These are phyloP conservation scores for Ananas comosus DNA, from an alignment of 176 grass and related monocot genomes.

Conservation along the genomic window DNA sequence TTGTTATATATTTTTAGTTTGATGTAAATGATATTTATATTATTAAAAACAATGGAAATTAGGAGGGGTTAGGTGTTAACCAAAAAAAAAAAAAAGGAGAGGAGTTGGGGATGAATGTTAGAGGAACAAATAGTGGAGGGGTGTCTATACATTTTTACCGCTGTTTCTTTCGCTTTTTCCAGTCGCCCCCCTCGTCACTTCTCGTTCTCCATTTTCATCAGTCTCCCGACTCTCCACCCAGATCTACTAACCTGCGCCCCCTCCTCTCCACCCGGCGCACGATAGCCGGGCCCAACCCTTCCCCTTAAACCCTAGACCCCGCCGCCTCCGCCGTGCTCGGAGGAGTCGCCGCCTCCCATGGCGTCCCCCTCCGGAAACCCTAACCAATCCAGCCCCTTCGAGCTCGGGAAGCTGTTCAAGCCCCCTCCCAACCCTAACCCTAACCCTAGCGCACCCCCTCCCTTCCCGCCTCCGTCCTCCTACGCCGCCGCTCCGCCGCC, in stretches of 20 bases:
- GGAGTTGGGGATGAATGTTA: not conserved
- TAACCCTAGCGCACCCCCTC: conserved; percentile 33
- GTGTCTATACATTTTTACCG: not conserved
- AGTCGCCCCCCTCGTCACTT: conserved; percentile 13
- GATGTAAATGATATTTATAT: no score
- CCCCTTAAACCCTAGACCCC: not conserved
- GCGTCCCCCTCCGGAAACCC: conserved; percentile 56
- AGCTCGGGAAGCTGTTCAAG: conserved; percentile 40
- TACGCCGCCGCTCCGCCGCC: conserved; percentile 23
- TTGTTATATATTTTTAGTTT: no score
- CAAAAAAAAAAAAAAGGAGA: no score
- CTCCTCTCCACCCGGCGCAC: not conserved
- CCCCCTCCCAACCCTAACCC: conserved; percentile 21
- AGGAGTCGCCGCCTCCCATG: conserved; percentile 25
- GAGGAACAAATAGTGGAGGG: not conserved
- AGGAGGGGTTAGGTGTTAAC: no score
- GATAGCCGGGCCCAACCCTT: not conserved
- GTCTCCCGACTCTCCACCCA: conserved; percentile 4
- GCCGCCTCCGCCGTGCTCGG: not conserved
- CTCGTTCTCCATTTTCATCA: conserved; percentile 9
- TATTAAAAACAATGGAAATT: no score
- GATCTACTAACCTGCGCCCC: conserved; percentile 8
- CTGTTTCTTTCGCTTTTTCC: conserved; percentile 1
- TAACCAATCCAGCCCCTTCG: conserved; percentile 34
- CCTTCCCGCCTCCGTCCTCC: conserved; percentile 11